Conservation (phyloP, 1,139 yeast species). For the Scheffersomyces illinoinensis region DNA sequence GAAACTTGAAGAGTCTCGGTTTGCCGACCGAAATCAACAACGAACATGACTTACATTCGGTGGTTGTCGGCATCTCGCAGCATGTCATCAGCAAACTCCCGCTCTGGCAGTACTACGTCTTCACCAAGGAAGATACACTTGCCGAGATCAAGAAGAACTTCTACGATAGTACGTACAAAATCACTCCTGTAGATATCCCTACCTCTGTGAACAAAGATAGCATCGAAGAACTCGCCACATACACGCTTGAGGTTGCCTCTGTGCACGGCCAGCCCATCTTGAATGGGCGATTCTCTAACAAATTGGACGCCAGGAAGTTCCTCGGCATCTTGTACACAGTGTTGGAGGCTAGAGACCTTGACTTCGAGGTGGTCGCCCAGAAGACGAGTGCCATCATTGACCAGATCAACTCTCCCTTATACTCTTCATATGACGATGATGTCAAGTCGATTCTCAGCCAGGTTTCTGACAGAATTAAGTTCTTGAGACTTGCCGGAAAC, state of each 20-base stretch:
- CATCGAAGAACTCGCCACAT: constrained; percentile 50
- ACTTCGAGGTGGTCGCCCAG: constrained; percentile 31
- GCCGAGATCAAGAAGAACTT: constrained; percentile 40
- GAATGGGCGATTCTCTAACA: constrained; percentile 51
- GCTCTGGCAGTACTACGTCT: constrained; percentile 87
- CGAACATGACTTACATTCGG: constrained; percentile 53
- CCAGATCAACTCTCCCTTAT: constrained; percentile 73
- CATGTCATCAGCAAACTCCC: constrained; percentile 68
- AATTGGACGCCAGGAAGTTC: constrained; percentile 51
- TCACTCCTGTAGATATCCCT: constrained; percentile 33
- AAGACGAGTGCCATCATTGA: constrained; percentile 62
- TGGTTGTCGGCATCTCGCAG: constrained; percentile 65
- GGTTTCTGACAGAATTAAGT: constrained; percentile 71
- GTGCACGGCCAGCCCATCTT: constrained; percentile 23
- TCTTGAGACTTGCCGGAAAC: constrained; percentile 69
- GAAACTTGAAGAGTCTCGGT: constrained; percentile 51
- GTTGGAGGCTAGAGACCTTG: constrained; percentile 31
- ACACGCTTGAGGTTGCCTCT: constrained; percentile 44
- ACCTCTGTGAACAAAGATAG: constrained; percentile 29
- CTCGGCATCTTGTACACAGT: constrained; percentile 43
- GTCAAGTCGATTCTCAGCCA: constrained; percentile 63
- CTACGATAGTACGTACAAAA: constrained; percentile 20
- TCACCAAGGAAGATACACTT: constrained; percentile 49
- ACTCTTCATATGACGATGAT: constrained; percentile 78
- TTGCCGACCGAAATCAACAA: constrained; percentile 56